Evolutionary conservation across 352 stramenopile genomes (phyloP).

Genomic region (Elongisporangium prolatum): DNA sequence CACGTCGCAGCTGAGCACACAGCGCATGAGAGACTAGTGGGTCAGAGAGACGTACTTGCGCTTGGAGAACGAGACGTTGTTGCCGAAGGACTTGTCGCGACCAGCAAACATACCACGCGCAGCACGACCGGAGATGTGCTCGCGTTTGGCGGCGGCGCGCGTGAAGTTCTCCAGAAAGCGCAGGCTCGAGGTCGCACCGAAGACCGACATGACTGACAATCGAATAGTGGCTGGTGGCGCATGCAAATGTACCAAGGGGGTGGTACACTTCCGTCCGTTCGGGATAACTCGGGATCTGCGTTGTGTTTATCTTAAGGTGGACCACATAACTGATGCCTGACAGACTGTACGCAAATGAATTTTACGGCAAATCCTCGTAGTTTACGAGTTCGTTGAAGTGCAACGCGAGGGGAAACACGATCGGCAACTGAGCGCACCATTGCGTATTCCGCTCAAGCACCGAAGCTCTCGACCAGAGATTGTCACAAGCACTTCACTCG

Average conservation of each 20-base stretch:
- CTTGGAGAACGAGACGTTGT: conserved; percentile 94
- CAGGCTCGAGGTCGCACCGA: conserved; percentile 31
- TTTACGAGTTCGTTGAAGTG: no score
- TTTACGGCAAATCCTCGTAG: no score
- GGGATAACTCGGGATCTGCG: no score
- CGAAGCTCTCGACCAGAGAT: no score
- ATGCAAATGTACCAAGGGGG: background rate
- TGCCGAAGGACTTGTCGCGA: conserved; percentile 92
- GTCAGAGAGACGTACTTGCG: conserved; percentile 47
- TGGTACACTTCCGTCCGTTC: background rate
- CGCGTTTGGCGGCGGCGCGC: conserved; percentile 41
- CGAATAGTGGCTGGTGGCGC: background rate
- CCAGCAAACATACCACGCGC: conserved; percentile 91
- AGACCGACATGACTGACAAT: conserved; percentile 22
- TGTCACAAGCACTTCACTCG: no score
- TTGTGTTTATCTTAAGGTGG: no score
- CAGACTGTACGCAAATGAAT: no score
- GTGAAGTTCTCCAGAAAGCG: conserved; percentile 55
- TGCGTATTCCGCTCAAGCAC: no score
- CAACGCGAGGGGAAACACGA: no score
- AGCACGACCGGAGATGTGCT: conserved; percentile 74
- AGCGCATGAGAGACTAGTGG: background rate
- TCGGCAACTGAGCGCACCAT: no score
- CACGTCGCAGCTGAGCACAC: background rate
- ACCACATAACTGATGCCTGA: no score